Percentiles rank a stretch among this genome's conserved stretches.
Conservation (phyloP, 768 basidiomycete species). For the Kwoniella sp. region DNA sequence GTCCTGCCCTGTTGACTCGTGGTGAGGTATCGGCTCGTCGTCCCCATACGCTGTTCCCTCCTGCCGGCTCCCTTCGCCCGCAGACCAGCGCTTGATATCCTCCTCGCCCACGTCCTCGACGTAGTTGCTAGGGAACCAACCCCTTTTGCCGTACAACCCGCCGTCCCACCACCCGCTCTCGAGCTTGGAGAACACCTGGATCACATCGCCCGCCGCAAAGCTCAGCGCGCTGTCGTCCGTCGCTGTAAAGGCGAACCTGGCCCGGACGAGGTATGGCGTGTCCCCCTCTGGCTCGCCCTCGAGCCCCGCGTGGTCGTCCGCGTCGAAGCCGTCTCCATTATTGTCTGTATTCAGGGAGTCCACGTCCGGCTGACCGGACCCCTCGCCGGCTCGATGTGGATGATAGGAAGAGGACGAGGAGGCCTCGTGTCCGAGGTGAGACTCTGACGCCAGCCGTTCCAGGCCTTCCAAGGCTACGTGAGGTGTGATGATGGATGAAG, state of each 20-base stretch:
- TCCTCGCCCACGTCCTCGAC: constrained; percentile 64
- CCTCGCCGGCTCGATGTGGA: not conserved
- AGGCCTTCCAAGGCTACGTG: constrained; percentile 16
- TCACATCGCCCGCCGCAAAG: constrained; percentile 79
- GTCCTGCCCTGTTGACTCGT: constrained; percentile 10
- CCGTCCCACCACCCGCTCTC: constrained; percentile 99
- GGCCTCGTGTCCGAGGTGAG: no score
- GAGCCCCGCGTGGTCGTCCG: no score
- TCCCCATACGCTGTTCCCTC: constrained; percentile 48
- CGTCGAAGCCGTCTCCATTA: not conserved
- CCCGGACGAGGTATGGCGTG: constrained; percentile 68
- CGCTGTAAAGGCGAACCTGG: constrained; percentile 77
- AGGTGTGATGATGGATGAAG: constrained; percentile 17
- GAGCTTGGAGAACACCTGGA: constrained; percentile 85
- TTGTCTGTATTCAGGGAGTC: no score
- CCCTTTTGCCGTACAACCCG: constrained; percentile 77
- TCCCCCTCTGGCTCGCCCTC: not conserved
- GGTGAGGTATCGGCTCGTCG: no score
- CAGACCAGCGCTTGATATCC: constrained; percentile 13
- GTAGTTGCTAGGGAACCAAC: constrained; percentile 91
- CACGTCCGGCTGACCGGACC: no score
- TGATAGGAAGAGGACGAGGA: not conserved
- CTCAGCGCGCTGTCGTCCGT: constrained; percentile 82
- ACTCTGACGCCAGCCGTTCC: not conserved
- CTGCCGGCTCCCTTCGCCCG: not conserved